These are phyloP conservation scores for Cruciata laevipes DNA, from an alignment of 257 asterid species.

Conservation along the genomic window DNA sequence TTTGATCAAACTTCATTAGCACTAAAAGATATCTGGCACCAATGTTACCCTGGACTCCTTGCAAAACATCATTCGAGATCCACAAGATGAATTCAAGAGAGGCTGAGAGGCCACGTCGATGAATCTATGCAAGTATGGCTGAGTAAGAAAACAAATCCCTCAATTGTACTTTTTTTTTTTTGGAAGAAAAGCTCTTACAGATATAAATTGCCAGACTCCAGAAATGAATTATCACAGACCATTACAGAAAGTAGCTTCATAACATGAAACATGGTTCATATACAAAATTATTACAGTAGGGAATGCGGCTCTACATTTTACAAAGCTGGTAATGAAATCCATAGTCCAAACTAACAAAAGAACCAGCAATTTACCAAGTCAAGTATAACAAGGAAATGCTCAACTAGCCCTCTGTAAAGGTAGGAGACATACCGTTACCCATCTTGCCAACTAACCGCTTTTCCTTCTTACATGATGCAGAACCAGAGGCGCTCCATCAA, in stretches of 20 bases:
- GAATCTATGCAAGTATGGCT: no score
- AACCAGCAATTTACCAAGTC: constrained; percentile 17
- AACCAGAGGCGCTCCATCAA: constrained; percentile 82
- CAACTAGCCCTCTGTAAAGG: constrained; percentile 25
- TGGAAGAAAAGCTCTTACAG: neutral
- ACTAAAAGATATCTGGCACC: no score
- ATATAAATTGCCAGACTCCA: neutral
- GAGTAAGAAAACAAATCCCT: no score
- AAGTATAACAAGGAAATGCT: constrained; percentile 23
- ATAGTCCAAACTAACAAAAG: constrained; percentile 23
- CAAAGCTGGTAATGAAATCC: constrained; percentile 25
- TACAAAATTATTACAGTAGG: constrained; percentile 46
- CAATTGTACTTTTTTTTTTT: no score
- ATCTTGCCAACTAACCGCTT: constrained; percentile 46
- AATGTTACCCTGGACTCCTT: no score
- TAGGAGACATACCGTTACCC: constrained; percentile 33
- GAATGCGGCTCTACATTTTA: constrained; percentile 29
- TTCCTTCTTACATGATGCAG: constrained; percentile 87
- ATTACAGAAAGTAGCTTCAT: constrained; percentile 22
- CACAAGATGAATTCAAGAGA: no score
- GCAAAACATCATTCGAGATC: no score
- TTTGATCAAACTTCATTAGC: no score
- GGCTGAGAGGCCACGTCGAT: no score
- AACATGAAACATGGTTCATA: constrained; percentile 24
- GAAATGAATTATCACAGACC: constrained; percentile 20